Evolutionary conservation across 192 early-diverging fungal species (phyloP).

Genomic region (Coemansia sp.): DNA sequence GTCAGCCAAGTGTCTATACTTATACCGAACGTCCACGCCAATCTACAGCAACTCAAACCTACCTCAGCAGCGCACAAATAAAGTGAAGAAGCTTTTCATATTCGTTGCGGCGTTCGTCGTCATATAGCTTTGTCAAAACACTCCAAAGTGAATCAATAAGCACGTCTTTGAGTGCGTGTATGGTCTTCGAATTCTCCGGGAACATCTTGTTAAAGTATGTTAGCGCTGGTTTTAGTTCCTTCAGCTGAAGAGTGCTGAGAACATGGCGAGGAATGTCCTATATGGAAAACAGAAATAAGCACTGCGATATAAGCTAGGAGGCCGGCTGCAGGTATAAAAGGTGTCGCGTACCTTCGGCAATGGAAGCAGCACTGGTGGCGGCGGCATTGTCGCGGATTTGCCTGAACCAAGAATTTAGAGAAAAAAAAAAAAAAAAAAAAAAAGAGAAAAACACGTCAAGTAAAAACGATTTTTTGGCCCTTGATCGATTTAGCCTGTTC

Average conservation of each 20-base stretch:
- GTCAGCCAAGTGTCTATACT: too few species aligned
- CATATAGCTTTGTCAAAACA: neutral
- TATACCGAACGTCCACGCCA: too few species aligned
- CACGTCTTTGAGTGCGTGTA: neutral
- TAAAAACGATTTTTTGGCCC: constrained; percentile 55
- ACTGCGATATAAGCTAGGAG: too few species aligned
- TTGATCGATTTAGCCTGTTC: constrained; percentile 51
- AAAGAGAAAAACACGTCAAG: constrained; percentile 4
- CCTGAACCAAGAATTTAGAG: too few species aligned
- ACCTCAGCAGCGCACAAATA: constrained; percentile 1
- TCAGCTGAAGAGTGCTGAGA: constrained; percentile 20
- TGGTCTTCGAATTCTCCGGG: neutral
- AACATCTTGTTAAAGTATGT: neutral
- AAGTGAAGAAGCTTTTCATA: constrained; percentile 19
- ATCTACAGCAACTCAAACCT: neutral
- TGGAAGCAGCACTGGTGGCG: too few species aligned
- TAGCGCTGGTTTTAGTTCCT: constrained; percentile 19
- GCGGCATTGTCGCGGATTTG: too few species aligned
- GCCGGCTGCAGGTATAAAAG: too few species aligned
- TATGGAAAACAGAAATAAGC: neutral
- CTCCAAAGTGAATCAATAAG: constrained; percentile 2
- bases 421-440: constrained; percentile 4
- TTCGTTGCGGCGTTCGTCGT: neutral
- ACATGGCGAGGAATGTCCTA: neutral
- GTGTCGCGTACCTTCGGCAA: too few species aligned